A percentile compares a stretch with the other conserved stretches of the same genome.
These are phyloP conservation scores for Ramularia collo-cygni DNA, from an alignment of 2,329 filamentous ascomycete genomes.

Conservation along the genomic window DNA sequence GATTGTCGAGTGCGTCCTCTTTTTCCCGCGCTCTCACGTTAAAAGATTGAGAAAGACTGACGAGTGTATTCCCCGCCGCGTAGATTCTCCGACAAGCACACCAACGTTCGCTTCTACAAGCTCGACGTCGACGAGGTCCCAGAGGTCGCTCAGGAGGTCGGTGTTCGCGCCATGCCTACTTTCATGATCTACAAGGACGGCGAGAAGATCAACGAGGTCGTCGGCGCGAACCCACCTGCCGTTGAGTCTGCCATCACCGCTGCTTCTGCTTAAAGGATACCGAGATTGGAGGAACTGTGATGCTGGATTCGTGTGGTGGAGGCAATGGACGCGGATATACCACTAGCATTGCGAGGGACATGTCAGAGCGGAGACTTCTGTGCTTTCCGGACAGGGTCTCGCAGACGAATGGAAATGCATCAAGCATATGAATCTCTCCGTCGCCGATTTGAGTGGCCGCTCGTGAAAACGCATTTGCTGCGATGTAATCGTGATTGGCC, in stretches of 20 bases:
- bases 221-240: conserved; percentile 73
- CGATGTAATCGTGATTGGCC: no score
- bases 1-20: conserved; percentile 50
- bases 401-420: no score
- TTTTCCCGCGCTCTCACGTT: not conserved
- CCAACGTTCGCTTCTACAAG: conserved; percentile 70
- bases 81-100: conserved; percentile 55
- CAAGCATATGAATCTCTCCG: no score
- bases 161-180: conserved; percentile 86
- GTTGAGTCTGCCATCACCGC: conserved; percentile 49
- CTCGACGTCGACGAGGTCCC: conserved; percentile 80
- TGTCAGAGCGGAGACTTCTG: not conserved
- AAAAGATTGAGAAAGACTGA: no score
- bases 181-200: conserved; percentile 80
- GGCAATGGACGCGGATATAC: not conserved
- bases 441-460: no score
- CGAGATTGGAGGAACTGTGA: not conserved
- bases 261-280: conserved; percentile 8
- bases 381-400: no score
- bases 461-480: no score
- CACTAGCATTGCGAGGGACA: not conserved
- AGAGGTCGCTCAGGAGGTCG: conserved; percentile 68
- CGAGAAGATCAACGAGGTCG: conserved; percentile 63
- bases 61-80: not conserved
- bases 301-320: not conserved